phyloP scores from a whole-genome alignment of 495 filamentous ascomycete species.

The Aspergillus wentii region DNA sequence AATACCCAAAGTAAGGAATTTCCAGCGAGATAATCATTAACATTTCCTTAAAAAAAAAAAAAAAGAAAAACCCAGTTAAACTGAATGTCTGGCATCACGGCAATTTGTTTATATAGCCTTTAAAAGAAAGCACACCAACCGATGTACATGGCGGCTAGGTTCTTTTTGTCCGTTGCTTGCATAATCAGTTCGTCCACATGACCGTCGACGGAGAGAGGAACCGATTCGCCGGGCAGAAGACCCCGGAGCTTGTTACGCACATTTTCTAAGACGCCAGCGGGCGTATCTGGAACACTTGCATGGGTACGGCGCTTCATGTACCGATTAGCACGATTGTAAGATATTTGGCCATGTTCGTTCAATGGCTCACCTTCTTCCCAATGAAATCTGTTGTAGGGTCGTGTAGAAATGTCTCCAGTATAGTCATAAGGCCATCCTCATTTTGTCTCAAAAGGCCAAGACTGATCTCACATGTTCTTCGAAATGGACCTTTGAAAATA shows the following conservation, averaged over 20 bases:
- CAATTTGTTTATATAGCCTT: no score
- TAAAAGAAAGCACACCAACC: conserved; percentile 95
- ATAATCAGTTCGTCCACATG: conserved; percentile 90
- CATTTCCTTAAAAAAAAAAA: no score
- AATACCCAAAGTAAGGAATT: no score
- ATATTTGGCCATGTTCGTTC: no score
- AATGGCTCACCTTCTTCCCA: conserved; percentile 55
- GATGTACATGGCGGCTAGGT: conserved; percentile 90
- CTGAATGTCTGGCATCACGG: no score
- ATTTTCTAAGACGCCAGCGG: conserved; percentile 83
- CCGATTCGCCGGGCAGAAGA: conserved; percentile 75
- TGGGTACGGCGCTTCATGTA: conserved; percentile 50
- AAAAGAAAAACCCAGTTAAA: no score
- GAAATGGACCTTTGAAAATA: conserved; percentile 63
- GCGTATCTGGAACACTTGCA: conserved; percentile 70
- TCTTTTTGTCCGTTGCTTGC: conserved; percentile 71
- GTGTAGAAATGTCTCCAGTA: conserved; percentile 92
- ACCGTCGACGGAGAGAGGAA: conserved; percentile 89
- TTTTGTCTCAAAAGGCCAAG: conserved; percentile 79
- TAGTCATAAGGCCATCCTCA: conserved; percentile 93
- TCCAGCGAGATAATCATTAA: no score
- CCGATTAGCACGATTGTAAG: conserved; percentile 5
- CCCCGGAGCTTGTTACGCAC: conserved; percentile 85
- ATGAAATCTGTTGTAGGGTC: conserved; percentile 95
- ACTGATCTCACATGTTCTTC: conserved; percentile 84